A percentile compares a stretch with the other conserved stretches of the same genome.
Evolutionary conservation across 257 asterid genomes (phyloP).

Genomic region (Petunia secreta): DNA sequence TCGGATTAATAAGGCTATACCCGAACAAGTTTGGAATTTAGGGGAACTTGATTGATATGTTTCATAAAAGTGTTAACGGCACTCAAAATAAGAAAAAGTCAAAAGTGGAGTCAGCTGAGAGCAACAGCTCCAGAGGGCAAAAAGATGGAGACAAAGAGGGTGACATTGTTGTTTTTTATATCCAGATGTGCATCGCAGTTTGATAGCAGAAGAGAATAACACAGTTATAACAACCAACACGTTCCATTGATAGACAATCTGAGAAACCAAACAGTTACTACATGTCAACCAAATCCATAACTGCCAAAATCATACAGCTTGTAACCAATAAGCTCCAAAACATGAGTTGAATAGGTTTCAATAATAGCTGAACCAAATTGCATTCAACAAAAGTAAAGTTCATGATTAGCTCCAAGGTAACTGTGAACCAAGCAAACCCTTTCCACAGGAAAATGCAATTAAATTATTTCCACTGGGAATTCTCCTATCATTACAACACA

Average conservation of each 20-base stretch:
- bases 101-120: conserved; percentile 11
- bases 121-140: not conserved
- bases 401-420: not conserved
- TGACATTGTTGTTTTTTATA: not conserved
- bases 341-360: conserved; percentile 14
- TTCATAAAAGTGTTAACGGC: not conserved
- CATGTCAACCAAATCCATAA: not conserved
- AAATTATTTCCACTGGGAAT: not conserved
- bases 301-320: not conserved
- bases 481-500: not conserved
- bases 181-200: not conserved
- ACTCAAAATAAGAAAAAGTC: not conserved
- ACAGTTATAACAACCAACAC: not conserved
- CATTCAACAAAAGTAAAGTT: not conserved
- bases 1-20: not conserved
- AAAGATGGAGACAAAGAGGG: not conserved
- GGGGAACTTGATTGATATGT: not conserved
- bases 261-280: not conserved
- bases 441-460: not conserved
- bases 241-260: not conserved
- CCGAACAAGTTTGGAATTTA: not conserved
- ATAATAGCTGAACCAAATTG: not conserved
- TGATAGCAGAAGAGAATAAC: not conserved
- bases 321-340: not conserved
- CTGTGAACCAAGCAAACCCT: not conserved